These are phyloP conservation scores for Monilinia fructigena DNA, from an alignment of 2,329 filamentous ascomycete genomes.

Conservation along the genomic window DNA sequence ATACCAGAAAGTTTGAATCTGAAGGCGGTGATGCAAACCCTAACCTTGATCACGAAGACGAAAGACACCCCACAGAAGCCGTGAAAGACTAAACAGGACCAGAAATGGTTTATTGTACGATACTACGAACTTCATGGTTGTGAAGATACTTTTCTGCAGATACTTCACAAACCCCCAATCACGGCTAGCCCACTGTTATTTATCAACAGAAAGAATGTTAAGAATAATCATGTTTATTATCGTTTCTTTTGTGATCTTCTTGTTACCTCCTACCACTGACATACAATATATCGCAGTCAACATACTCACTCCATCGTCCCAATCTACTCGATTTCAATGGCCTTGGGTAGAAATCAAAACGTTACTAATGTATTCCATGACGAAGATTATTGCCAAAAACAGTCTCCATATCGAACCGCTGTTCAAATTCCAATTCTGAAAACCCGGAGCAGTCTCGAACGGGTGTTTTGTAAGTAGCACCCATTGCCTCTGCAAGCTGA, in stretches of 20 bases:
- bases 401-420: not conserved
- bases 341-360: not conserved
- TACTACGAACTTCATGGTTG: not conserved
- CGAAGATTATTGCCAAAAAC: not conserved
- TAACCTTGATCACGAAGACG: not conserved
- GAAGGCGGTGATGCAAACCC: not conserved
- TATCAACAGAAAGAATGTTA: not conserved
- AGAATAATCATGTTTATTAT: not conserved
- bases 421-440: not conserved
- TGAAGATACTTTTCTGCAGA: not conserved
- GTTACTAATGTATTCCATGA: not conserved
- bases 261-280: not conserved
- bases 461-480: too few species aligned
- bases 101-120: not conserved
- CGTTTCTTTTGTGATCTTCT: not conserved
- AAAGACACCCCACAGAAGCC: not conserved
- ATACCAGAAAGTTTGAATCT: not conserved
- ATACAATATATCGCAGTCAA: not conserved
- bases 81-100: not conserved
- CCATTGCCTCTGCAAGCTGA: too few species aligned
- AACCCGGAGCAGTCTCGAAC: not conserved
- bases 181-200: not conserved
- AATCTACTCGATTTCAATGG: not conserved
- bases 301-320: not conserved
- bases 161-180: not conserved